A percentile compares a stretch with the other conserved stretches of the same genome.
These are phyloP conservation scores for Lasiosphaeris hirsuta DNA, from an alignment of 495 filamentous ascomycete genomes.

Conservation along the genomic window DNA sequence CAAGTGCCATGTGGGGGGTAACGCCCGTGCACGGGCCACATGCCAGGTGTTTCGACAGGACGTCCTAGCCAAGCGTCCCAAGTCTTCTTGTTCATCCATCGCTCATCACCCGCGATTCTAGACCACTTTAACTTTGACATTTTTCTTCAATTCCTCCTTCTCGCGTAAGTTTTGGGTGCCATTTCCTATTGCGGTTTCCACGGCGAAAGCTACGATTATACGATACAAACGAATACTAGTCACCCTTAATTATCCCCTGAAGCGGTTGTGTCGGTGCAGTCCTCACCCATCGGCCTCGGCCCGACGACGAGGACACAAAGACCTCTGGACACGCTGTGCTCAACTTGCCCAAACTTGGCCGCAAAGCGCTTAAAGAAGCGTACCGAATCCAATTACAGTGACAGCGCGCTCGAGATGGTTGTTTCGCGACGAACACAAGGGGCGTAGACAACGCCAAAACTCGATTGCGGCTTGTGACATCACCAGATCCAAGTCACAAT, in stretches of 20 bases:
- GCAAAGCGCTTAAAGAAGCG: too few species aligned
- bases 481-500: slow-evolving; percentile 22
- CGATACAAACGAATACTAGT: too few species aligned
- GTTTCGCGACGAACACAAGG: not conserved
- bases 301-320: too few species aligned
- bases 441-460: slow-evolving; percentile 6
- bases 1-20: not conserved
- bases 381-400: not conserved
- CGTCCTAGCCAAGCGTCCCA: not conserved
- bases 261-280: too few species aligned
- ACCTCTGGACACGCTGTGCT: too few species aligned
- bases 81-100: not conserved
- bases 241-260: too few species aligned
- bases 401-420: slow-evolving; percentile 5
- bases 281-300: too few species aligned
- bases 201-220: not conserved
- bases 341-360: too few species aligned
- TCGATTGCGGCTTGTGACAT: slow-evolving; percentile 1
- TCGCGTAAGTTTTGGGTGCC: not conserved
- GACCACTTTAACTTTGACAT: not conserved
- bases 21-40: not conserved
- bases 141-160: not conserved
- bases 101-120: not conserved
- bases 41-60: not conserved
- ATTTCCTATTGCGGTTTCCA: not conserved